Evolutionary conservation across 108 stramenopile species (phyloP), one percentile per base, ranked within the genome.

Genomic region (Nitzschia palea): DNA sequence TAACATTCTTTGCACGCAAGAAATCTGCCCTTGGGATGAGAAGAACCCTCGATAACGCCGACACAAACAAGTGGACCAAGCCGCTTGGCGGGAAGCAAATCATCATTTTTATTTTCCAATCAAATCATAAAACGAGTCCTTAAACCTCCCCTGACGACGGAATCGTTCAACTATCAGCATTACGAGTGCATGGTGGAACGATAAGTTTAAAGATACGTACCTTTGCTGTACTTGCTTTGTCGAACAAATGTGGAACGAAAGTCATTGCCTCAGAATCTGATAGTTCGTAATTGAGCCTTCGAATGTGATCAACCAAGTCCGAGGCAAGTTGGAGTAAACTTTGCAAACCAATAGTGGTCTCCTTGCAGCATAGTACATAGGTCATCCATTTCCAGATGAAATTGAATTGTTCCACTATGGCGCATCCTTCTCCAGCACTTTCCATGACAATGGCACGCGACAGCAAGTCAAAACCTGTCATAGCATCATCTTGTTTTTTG

Each of bases 151-250:
- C 73, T 77, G 44, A 0, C n/a, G n/a, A n/a, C n/a, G n/a, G n/a
- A n/a, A n/a, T n/a, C n/a, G n/a, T n/a, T n/a, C n/a, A n/a, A n/a
- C n/a, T n/a, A n/a, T n/a, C n/a, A n/a, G n/a, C n/a, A n/a, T n/a
- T n/a, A n/a, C n/a, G n/a, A n/a, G n/a, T n/a, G n/a, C n/a, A n/a
- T n/a, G n/a, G n/a, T n/a, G n/a, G n/a, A n/a, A n/a, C n/a, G n/a
- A n/a, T n/a, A n/a, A n/a, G n/a, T n/a, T n/a, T n/a, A n/a, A n/a
- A n/a, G n/a, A n/a, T n/a, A 42, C 33, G 18, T 40, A 73, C 82
- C 77, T 93, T 93, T 12, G 91, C 86, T 6, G 60, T 59, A 36
- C 91, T 84, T 14, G 88, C 71, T 70, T 85, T 95, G 44, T 95
- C 95, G 0, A 88, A 71, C 17, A 93, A n/a, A 61, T 67, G 75